Conservation (phyloP, 1,284 basidiomycete genomes). For the Phellinidium pouzarii region DNA sequence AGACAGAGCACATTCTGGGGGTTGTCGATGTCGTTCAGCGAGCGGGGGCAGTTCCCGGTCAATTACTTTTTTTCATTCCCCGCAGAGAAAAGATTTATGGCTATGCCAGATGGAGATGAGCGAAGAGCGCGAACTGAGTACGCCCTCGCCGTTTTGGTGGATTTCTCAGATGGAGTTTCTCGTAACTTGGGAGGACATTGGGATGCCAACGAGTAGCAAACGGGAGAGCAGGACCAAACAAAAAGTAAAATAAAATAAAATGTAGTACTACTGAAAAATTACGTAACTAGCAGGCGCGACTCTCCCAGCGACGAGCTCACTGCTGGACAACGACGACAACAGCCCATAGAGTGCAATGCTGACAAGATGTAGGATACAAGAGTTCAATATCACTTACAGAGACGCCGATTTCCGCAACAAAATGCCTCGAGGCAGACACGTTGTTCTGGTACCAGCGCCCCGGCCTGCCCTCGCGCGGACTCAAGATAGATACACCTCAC, state of each 20-base stretch:
- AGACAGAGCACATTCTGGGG: too few species aligned
- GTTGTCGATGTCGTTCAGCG: too few species aligned
- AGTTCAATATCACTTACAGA: background rate
- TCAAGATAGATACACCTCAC: background rate
- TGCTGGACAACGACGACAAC: too few species aligned
- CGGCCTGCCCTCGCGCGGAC: background rate
- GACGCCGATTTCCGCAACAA: background rate
- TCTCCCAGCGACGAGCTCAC: too few species aligned
- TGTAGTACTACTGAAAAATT: too few species aligned
- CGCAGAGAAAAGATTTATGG: background rate
- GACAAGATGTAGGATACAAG: background rate
- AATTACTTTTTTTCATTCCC: background rate
- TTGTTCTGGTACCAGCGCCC: conserved; percentile 1
- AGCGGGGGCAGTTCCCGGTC: too few species aligned
- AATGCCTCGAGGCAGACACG: conserved; percentile 16
- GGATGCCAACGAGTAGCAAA: too few species aligned
- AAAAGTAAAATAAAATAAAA: too few species aligned
- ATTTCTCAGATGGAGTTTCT: background rate
- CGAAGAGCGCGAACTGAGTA: background rate
- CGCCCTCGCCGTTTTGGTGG: background rate
- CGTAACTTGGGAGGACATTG: too few species aligned
- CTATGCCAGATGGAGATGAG: background rate
- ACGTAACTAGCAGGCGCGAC: too few species aligned
- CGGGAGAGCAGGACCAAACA: too few species aligned
- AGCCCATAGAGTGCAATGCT: too few species aligned